Conservation (phyloP, 2,329 filamentous ascomycete species). For the Exophiala sideris region DNA sequence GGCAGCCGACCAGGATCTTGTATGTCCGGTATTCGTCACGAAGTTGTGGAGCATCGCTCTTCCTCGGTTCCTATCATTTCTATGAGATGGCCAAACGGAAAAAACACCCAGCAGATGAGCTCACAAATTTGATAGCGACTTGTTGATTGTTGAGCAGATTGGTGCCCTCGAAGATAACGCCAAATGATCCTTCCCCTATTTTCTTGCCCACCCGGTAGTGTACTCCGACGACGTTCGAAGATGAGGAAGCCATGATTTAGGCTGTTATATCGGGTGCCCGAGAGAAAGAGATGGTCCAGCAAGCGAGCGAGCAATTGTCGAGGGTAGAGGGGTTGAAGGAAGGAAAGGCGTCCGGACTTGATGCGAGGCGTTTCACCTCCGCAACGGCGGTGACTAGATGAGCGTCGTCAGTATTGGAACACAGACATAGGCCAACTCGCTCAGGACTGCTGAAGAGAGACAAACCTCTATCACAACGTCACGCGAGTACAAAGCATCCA, state of each 20-base stretch:
- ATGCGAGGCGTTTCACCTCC: slow-evolving; percentile 17
- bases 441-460: neutral
- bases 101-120: slow-evolving; percentile 38
- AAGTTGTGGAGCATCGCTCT: slow-evolving; percentile 96
- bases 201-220: slow-evolving; percentile 99
- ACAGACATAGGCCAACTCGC: neutral
- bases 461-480: neutral
- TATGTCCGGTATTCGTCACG: slow-evolving; percentile 99
- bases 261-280: neutral
- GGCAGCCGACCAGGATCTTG: slow-evolving; percentile 98
- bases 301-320: neutral
- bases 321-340: neutral
- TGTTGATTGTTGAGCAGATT: slow-evolving; percentile 99
- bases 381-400: slow-evolving; percentile 18
- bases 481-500: neutral
- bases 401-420: slow-evolving; percentile 3
- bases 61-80: slow-evolving; percentile 77
- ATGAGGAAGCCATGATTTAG: slow-evolving; percentile 70
- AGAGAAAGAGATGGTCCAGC: neutral
- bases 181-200: slow-evolving; percentile 97
- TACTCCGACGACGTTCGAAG: slow-evolving; percentile 95
- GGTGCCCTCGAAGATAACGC: slow-evolving; percentile 97
- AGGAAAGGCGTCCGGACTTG: neutral
- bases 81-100: slow-evolving; percentile 27
- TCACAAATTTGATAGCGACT: slow-evolving; percentile 98